Conservation (phyloP, 1,139 yeast species). For the Taphrina flavorubra region DNA sequence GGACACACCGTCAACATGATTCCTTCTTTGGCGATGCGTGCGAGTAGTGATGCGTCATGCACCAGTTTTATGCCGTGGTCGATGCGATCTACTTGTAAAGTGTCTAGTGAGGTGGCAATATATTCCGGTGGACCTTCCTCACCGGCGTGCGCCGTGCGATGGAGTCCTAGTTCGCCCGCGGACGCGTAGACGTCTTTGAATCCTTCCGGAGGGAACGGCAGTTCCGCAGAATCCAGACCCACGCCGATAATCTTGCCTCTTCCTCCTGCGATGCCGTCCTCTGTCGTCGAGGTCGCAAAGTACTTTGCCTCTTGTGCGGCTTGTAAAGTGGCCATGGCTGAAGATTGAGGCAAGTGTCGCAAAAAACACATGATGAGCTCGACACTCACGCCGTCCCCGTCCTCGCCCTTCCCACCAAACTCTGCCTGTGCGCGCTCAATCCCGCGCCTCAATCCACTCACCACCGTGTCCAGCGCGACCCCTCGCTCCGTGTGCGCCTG, state of each 20-base stretch:
- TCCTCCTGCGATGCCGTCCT: slow-evolving; percentile 55
- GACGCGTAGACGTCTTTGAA: slow-evolving; percentile 66
- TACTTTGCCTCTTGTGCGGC: slow-evolving; percentile 42
- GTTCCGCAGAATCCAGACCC: slow-evolving; percentile 78
- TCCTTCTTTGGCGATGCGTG: slow-evolving; percentile 60
- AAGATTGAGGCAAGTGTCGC: slow-evolving; percentile 69
- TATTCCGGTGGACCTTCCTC: slow-evolving; percentile 80
- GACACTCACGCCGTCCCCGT: slow-evolving; percentile 56
- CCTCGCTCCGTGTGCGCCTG: slow-evolving; percentile 80
- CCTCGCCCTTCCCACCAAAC: slow-evolving; percentile 53
- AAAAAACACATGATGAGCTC: slow-evolving; percentile 78
- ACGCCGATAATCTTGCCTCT: slow-evolving; percentile 66
- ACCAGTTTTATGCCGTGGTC: slow-evolving; percentile 78
- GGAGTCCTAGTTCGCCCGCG: slow-evolving; percentile 55
- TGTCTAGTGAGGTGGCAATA: slow-evolving; percentile 63
- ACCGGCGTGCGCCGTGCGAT: slow-evolving; percentile 83
- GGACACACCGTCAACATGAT: slow-evolving; percentile 76
- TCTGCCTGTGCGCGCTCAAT: slow-evolving; percentile 63
- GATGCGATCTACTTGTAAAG: slow-evolving; percentile 67
- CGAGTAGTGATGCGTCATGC: slow-evolving; percentile 61
- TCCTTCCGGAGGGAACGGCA: slow-evolving; percentile 72
- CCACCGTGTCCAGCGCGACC: slow-evolving; percentile 63
- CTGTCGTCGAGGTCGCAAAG: slow-evolving; percentile 53
- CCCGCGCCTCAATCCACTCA: slow-evolving; percentile 69
- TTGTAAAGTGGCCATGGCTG: slow-evolving; percentile 64